Base-by-base conservation (phyloP, 2,329 filamentous ascomycete species). In the Myriosclerotinia scirpicola region DNA sequence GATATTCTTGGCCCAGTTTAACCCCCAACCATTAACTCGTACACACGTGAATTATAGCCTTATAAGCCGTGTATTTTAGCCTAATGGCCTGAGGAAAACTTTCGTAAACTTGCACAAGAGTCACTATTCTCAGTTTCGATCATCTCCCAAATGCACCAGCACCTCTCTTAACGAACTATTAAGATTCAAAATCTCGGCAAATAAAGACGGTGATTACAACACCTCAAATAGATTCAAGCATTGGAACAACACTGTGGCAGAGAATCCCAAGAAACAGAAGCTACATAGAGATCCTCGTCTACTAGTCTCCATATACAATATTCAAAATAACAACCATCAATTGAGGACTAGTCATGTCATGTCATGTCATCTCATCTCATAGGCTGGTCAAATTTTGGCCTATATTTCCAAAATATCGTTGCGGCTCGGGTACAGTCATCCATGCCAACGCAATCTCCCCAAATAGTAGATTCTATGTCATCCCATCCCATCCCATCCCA, bases 351-450 rank as follows among this genome's bases (percentile, higher is more conserved):
- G 12, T 38, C n/a, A 26, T 61, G 2, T 34, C 30, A 26, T 61
- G 12, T 38, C n/a, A 26, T 61, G 2, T 34, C 30, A 26, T 61
- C 14, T 20, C 30, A 61, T 50, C n/a, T 38, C 36, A 38, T 56
- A 20, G 6, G 17, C 38, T 38, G 38, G 50, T 34, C 26, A 3
- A 44, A 54, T 22, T 44, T 42, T 17, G 50, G 38, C 30, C 26
- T 22, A 5, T 5, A 22, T 56, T 15, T 7, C 5, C 5, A 12
- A 22, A 36, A 34, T 17, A 44, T 3, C 9, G 34, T 30, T 34
- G 22, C 30, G 42, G 53, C 20, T 40, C 42, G 30, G 34, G 14
- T 40, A 64, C 42, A 64, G 62, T 64, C 62, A n/a, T n/a, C n/a
- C n/a, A 58, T 64, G 9, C 53, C 20, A 58, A 26, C 36, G 34